Evolutionary conservation across 75 land plant species (phyloP), one percentile per base, ranked within the genome.

Genomic region (Gnetum montanum): DNA sequence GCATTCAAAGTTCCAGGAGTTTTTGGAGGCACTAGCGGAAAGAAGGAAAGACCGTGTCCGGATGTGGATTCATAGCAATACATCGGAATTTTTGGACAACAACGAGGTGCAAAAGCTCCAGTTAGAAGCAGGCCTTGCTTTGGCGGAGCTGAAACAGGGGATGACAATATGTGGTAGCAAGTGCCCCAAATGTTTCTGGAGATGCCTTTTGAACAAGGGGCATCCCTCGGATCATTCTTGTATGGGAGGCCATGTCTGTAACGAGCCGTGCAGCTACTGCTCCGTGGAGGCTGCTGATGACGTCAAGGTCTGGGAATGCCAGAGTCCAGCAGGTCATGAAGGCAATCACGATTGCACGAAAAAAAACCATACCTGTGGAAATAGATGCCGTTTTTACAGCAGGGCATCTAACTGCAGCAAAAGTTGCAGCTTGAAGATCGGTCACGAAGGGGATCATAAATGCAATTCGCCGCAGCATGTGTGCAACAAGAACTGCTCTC

Each of bases 181-280:
- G 43, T 71, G 74, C 25, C 20, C 12, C 19, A 4, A 20, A 26
- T 71, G 74, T 37, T 71, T 71, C 31, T 69, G 60, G 1, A 29
- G 30, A 41, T 65, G 74, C 20, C 38, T 66, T 24, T 20, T 65
- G 6, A 50, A 55, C 35, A 51, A 60, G 41, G 43, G 54, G n/a
- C 69, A 71, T 60, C 38, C 62, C n/a, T 54, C 56, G 1, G 53
- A 60, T 13, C 74, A 71, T 24, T 60, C 64, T 37, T 71, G 64
- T 46, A 49, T 49, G 31, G 58, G 70, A 4, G 28, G 8, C 30
- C 74, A 71, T 54, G 33, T 12, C 10, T 65, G 74, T 59, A 18
- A 20, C 24, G 50, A 65, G 40, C 35, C 34, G 28, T 71, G 74
- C 43, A 51, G 64, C 10, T 71, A 52, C 30, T 65, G 60, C 38